Evolutionary conservation across 352 stramenopile genomes (phyloP).

Genomic region (Peronospora belbahrii): DNA sequence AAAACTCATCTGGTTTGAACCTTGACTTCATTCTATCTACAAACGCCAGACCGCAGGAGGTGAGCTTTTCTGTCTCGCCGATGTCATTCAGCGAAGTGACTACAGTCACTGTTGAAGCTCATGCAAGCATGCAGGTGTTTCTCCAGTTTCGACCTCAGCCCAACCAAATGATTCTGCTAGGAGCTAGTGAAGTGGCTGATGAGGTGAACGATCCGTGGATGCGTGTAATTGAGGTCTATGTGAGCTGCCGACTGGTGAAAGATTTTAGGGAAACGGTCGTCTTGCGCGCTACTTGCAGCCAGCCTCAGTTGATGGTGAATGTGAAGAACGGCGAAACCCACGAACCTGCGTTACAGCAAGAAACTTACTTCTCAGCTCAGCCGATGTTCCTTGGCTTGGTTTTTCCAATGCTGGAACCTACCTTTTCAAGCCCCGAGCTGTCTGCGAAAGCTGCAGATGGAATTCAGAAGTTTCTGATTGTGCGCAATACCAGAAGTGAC

Average conservation of each 20-base stretch:
- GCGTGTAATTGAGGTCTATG: slow-evolving; percentile 82
- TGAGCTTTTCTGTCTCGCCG: slow-evolving; percentile 76
- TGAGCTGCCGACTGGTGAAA: slow-evolving; percentile 84
- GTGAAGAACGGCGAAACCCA: slow-evolving; percentile 46
- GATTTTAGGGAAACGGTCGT: slow-evolving; percentile 83
- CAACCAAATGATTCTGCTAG: slow-evolving; percentile 16
- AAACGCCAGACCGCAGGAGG: slow-evolving; percentile 67
- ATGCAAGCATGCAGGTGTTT: slow-evolving; percentile 75
- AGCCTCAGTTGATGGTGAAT: slow-evolving; percentile 66
- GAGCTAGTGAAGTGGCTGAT: slow-evolving; percentile 7
- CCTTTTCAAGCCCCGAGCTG: slow-evolving; percentile 34
- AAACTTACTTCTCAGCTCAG: slow-evolving; percentile 39
- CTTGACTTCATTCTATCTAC: slow-evolving; percentile 85
- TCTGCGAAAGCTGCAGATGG: slow-evolving; percentile 24
- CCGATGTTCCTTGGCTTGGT: slow-evolving; percentile 76
- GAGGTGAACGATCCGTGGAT: slow-evolving; percentile 49
- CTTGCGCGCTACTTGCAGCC: slow-evolving; percentile 67
- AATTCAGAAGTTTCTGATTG: slow-evolving; percentile 63
- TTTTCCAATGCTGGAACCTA: slow-evolving; percentile 70
- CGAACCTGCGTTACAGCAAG: slow-evolving; percentile 17
- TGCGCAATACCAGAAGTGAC: slow-evolving; percentile 67
- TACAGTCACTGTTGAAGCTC: slow-evolving; percentile 60
- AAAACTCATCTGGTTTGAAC: slow-evolving; percentile 77
- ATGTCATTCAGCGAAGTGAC: slow-evolving; percentile 81
- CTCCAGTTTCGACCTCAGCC: slow-evolving; percentile 79